Percentiles rank a stretch among this genome's conserved stretches.
Evolutionary conservation across 2,329 filamentous ascomycete genomes (phyloP).

Genomic region (Clonostachys sp.): DNA sequence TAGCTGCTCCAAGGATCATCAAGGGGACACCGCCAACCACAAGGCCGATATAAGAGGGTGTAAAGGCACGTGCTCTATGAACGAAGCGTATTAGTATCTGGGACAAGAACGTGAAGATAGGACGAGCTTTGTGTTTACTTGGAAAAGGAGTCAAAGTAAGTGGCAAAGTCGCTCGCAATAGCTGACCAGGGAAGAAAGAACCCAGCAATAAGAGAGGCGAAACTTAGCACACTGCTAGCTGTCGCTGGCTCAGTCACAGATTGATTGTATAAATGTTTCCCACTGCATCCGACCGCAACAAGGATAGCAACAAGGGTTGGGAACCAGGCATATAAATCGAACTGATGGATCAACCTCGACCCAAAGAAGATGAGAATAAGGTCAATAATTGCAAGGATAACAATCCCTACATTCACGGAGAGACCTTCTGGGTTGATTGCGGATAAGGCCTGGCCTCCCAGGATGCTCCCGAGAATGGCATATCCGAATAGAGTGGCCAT

Average conservation of each 20-base stretch:
- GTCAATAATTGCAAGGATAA: slow-evolving; percentile 52
- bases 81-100: slow-evolving; percentile 1
- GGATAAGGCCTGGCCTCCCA: slow-evolving; percentile 55
- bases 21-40: slow-evolving; percentile 49
- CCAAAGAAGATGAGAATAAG: slow-evolving; percentile 58
- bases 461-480: slow-evolving; percentile 54
- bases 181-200: slow-evolving; percentile 61
- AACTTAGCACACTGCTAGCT: slow-evolving; percentile 45
- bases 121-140: too few species aligned
- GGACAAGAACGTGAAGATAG: not conserved
- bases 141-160: slow-evolving; percentile 42
- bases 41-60: slow-evolving; percentile 53
- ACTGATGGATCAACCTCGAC: slow-evolving; percentile 50
- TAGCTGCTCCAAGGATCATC: slow-evolving; percentile 61
- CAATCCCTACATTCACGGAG: slow-evolving; percentile 51
- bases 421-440: slow-evolving; percentile 44
- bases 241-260: slow-evolving; percentile 28
- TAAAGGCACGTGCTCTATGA: slow-evolving; percentile 37
- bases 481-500: slow-evolving; percentile 60
- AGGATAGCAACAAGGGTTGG: slow-evolving; percentile 48
- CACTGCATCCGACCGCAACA: slow-evolving; percentile 50
- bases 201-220: slow-evolving; percentile 56
- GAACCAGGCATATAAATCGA: slow-evolving; percentile 54
- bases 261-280: slow-evolving; percentile 42
- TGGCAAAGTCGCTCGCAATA: slow-evolving; percentile 55